phyloP scores from a whole-genome alignment of 192 early-diverging fungal genomes.

The Coemansia sp. region DNA sequence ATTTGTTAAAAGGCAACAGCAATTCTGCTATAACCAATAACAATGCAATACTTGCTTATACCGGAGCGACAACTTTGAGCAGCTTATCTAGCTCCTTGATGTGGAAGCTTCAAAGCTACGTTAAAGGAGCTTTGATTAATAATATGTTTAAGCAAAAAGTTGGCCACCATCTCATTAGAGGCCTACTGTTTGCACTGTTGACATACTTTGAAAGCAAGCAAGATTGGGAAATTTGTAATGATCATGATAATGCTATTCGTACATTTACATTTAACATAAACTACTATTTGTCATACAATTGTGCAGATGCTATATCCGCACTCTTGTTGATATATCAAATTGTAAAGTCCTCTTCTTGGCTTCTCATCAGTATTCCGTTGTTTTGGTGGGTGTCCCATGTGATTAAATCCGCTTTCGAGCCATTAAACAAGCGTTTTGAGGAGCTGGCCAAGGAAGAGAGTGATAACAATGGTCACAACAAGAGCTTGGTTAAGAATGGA shows the following conservation, averaged over 20 bases:
- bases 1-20: background rate
- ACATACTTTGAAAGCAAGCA: background rate
- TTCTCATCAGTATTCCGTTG: too few species aligned
- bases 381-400: too few species aligned
- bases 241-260: background rate
- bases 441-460: too few species aligned
- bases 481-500: too few species aligned
- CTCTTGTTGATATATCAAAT: background rate
- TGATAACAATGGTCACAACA: background rate
- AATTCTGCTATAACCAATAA: background rate
- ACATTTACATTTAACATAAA: background rate
- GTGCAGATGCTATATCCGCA: background rate
- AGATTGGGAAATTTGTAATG: background rate
- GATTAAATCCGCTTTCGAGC: too few species aligned
- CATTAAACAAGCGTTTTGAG: too few species aligned
- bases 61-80: background rate
- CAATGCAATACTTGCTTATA: background rate
- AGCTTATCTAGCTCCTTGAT: too few species aligned
- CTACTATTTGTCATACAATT: background rate
- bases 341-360: background rate
- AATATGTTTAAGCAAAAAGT: too few species aligned
- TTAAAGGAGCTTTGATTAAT: background rate
- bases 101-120: background rate
- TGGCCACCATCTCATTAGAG: background rate
- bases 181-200: background rate